Evolutionary conservation across 1,284 basidiomycete species (phyloP).

Genomic region (Ceratobasidium sp.): DNA sequence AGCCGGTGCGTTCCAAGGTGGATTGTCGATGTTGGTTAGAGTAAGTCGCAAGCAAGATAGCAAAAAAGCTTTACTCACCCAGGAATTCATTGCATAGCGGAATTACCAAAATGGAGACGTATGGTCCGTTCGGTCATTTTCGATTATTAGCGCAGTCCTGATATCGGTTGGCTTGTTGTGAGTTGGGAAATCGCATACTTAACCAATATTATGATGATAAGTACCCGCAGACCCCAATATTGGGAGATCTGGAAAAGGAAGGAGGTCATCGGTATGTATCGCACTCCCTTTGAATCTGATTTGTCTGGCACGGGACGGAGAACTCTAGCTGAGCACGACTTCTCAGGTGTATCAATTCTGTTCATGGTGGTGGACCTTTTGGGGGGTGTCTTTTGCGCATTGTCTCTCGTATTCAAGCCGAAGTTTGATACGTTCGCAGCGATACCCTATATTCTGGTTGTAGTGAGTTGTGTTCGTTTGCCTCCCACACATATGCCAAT

Average conservation of each 20-base stretch:
- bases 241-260: conserved; percentile 76
- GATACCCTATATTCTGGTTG: conserved; percentile 71
- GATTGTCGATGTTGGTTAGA: conserved; percentile 69
- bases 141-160: conserved; percentile 72
- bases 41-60: conserved; percentile 55
- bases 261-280: conserved; percentile 71
- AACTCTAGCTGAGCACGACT: too few relatives aligned
- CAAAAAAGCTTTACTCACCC: background rate
- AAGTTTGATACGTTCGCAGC: conserved; percentile 77
- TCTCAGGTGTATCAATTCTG: conserved; percentile 66
- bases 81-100: conserved; percentile 53
- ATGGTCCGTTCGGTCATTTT: conserved; percentile 70
- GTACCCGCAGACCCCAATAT: conserved; percentile 61
- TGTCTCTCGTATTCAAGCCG: conserved; percentile 77
- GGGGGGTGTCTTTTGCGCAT: conserved; percentile 78
- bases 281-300: background rate
- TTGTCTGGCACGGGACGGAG: too few relatives aligned
- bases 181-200: conserved; percentile 49
- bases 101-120: conserved; percentile 63
- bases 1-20: conserved; percentile 71
- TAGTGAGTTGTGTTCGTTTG: conserved; percentile 60
- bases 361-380: conserved; percentile 80
- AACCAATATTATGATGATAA: background rate
- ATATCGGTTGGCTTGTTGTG: conserved; percentile 73
- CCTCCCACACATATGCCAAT: background rate